Conservation (phyloP, 2,329 filamentous ascomycete genomes). For the Neurospora crassa region DNA sequence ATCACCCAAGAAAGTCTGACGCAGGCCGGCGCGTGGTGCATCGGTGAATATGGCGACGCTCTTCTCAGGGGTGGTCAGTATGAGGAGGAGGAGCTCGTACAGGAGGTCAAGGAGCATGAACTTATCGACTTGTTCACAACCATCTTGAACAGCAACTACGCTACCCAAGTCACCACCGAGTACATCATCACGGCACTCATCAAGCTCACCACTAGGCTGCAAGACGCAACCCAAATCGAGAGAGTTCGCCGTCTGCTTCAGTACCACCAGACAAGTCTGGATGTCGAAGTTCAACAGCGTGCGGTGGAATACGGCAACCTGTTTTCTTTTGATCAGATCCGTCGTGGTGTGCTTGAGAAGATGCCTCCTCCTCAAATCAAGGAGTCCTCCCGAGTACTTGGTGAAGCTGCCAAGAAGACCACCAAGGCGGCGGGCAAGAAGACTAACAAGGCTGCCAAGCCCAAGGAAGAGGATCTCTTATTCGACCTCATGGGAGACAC, state of each 20-base stretch:
- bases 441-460: constrained; percentile 62
- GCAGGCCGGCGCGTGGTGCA: constrained; percentile 90
- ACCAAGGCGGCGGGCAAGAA: constrained; percentile 62
- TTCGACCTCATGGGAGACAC: constrained; percentile 82
- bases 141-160: constrained; percentile 91
- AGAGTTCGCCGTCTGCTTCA: constrained; percentile 71
- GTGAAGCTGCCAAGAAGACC: constrained; percentile 58
- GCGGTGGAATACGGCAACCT: constrained; percentile 92
- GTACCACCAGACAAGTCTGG: constrained; percentile 73
- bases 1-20: constrained; percentile 96
- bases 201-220: constrained; percentile 85
- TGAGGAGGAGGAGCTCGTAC: constrained; percentile 84
- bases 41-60: constrained; percentile 91
- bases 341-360: constrained; percentile 84
- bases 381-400: constrained; percentile 85
- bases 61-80: constrained; percentile 84
- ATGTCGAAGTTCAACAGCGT: constrained; percentile 92
- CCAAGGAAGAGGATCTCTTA: constrained; percentile 82
- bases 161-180: constrained; percentile 81
- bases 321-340: constrained; percentile 82
- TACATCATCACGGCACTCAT: constrained; percentile 93
- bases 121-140: constrained; percentile 86
- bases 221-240: constrained; percentile 77
- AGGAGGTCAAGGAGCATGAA: constrained; percentile 74
- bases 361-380: constrained; percentile 98